Evolutionary conservation across 352 stramenopile species (phyloP).

Genomic region (Saprolegnia diclina): DNA sequence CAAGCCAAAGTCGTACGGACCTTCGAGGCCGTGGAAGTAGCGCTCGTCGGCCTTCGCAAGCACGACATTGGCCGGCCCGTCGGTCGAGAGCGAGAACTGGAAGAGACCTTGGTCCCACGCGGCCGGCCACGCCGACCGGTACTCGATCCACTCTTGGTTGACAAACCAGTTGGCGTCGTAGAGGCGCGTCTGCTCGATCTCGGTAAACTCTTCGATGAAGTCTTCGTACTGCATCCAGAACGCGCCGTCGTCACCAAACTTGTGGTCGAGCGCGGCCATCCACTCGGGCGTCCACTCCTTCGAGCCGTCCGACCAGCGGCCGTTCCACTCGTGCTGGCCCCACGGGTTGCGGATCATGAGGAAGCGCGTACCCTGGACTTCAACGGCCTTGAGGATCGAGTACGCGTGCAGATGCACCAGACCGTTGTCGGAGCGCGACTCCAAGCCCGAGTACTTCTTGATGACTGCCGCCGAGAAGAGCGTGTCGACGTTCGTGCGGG

Average conservation of each 20-base stretch:
- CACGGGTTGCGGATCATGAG: conserved; percentile 49
- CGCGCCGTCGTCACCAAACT: conserved; percentile 46
- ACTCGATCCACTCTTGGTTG: conserved; percentile 37
- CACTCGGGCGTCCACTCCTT: conserved; percentile 44
- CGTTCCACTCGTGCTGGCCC: conserved; percentile 51
- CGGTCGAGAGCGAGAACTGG: conserved; percentile 31
- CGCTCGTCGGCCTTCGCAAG: conserved; percentile 38
- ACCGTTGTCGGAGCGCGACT: conserved; percentile 28
- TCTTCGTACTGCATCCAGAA: conserved; percentile 62
- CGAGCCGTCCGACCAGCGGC: conserved; percentile 43
- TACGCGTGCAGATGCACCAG: conserved; percentile 55
- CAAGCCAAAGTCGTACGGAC: conserved; percentile 37
- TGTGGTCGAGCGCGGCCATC: conserved; percentile 38
- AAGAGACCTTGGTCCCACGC: conserved; percentile 33
- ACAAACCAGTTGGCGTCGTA: conserved; percentile 39
- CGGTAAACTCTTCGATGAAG: conserved; percentile 37
- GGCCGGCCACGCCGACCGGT: conserved; percentile 32
- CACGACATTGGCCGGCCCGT: conserved; percentile 34
- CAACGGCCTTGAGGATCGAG: conserved; percentile 42
- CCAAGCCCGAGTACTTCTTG: conserved; percentile 21
- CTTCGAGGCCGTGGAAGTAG: conserved; percentile 41
- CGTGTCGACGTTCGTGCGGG: conserved; percentile 37
- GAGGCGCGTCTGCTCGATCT: conserved; percentile 38
- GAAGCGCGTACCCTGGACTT: conserved; percentile 35
- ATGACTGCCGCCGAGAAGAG: conserved; percentile 36